These are phyloP conservation scores for Lipomyces kockii DNA, from an alignment of 805 yeast genomes.

Conservation along the genomic window DNA sequence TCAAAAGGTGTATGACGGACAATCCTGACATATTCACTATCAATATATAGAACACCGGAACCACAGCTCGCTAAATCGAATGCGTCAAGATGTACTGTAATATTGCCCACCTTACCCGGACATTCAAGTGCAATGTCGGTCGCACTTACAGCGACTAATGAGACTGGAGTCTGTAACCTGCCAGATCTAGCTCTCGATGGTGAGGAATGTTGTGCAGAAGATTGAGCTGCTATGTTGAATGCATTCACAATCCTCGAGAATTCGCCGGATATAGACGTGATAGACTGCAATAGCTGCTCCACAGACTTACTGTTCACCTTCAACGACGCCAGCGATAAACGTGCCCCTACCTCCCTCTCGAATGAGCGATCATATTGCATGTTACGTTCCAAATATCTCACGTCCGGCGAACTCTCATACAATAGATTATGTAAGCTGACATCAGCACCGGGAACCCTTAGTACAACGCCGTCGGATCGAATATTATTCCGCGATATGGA, in stretches of 20 bases:
- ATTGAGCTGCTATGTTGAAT: not conserved
- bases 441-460: conserved; percentile 16
- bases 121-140: conserved; percentile 9
- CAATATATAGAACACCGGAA: conserved; percentile 4
- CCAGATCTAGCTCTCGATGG: conserved; percentile 16
- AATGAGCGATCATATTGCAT: not conserved
- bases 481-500: not conserved
- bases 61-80: conserved; percentile 12
- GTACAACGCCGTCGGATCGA: conserved; percentile 9
- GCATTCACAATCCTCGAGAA: not conserved
- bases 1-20: conserved; percentile 6
- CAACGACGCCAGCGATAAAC: conserved; percentile 7
- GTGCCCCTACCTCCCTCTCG: conserved; percentile 5
- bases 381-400: conserved; percentile 12
- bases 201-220: not conserved
- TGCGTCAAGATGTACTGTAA: conserved; percentile 2
- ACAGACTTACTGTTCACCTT: conserved; percentile 13
- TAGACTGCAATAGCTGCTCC: conserved; percentile 6
- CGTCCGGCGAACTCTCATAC: conserved; percentile 6
- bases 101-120: conserved; percentile 12
- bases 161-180: not conserved
- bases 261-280: conserved; percentile 11
- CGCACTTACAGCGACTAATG: conserved; percentile 1
- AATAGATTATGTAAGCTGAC: conserved; percentile 3
- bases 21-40: not conserved